These are phyloP conservation scores for Phytophthora sp. DNA, from an alignment of 352 stramenopile species.

Conservation along the genomic window DNA sequence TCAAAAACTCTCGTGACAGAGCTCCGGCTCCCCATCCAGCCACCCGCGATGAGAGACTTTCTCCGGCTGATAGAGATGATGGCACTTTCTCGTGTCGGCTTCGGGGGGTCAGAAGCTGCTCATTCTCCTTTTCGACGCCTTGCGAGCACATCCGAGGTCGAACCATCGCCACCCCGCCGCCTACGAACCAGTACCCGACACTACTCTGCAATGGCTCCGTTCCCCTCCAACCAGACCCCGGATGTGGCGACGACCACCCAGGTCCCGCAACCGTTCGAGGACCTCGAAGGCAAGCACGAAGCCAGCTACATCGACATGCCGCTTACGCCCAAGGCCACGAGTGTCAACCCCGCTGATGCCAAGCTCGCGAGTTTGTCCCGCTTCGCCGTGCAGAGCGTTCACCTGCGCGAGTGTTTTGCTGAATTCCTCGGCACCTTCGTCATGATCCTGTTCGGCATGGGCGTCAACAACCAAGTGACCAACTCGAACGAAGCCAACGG, in stretches of 20 bases:
- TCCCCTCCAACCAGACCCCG: conserved; percentile 20
- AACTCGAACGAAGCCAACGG: conserved; percentile 54
- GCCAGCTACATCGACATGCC: conserved; percentile 25
- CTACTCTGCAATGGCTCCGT: conserved; percentile 12
- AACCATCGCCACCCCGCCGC: too few relatives aligned
- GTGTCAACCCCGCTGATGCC: too few relatives aligned
- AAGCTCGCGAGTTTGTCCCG: background rate
- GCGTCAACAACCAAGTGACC: too few relatives aligned
- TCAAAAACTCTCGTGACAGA: conserved; percentile 17
- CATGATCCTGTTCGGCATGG: conserved; percentile 57
- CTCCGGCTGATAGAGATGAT: too few relatives aligned
- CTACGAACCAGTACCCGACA: too few relatives aligned
- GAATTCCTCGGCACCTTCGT: conserved; percentile 52
- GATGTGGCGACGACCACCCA: conserved; percentile 5
- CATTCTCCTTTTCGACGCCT: conserved; percentile 26
- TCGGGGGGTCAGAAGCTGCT: too few relatives aligned
- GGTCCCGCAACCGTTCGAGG: conserved; percentile 13
- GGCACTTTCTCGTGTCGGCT: conserved; percentile 8
- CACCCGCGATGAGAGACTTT: conserved; percentile 1
- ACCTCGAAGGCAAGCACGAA: conserved; percentile 18
- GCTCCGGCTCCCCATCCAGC: conserved; percentile 1
- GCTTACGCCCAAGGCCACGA: conserved; percentile 12
- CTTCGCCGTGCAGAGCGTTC: conserved; percentile 31
- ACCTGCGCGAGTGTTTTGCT: conserved; percentile 42
- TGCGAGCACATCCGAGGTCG: conserved; percentile 7